Percentiles rank a stretch among this genome's conserved stretches.
These are phyloP conservation scores for Metarhizium robertsii DNA, from an alignment of 2,329 filamentous ascomycete genomes.

Conservation along the genomic window DNA sequence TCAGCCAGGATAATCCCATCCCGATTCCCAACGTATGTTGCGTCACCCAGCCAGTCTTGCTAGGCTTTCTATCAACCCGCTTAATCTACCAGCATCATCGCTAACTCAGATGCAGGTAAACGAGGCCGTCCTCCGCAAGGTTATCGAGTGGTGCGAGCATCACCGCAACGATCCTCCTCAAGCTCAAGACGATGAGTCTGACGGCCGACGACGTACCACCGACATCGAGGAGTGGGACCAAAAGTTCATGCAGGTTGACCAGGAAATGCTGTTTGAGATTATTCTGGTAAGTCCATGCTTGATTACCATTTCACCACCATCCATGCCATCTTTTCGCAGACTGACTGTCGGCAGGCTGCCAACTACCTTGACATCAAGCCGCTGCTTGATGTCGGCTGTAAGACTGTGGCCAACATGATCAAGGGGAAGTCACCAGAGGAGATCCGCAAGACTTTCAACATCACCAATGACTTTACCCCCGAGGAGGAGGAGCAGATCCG, in stretches of 20 bases:
- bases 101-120: slow-evolving; percentile 56
- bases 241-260: slow-evolving; percentile 99
- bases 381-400: slow-evolving; percentile 86
- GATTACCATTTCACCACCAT: background rate
- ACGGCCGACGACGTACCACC: slow-evolving; percentile 94
- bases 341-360: slow-evolving; percentile 54
- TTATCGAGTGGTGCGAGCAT: slow-evolving; percentile 96
- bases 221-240: slow-evolving; percentile 99
- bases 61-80: no score
- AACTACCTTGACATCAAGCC: slow-evolving; percentile 99
- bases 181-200: slow-evolving; percentile 78
- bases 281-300: slow-evolving; percentile 61
- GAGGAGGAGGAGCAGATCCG: slow-evolving; percentile 98
- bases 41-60: background rate
- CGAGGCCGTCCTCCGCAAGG: slow-evolving; percentile 87
- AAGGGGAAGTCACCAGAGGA: slow-evolving; percentile 99
- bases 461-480: slow-evolving; percentile 97
- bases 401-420: slow-evolving; percentile 99
- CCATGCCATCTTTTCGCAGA: background rate
- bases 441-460: slow-evolving; percentile 99
- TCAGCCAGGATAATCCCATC: slow-evolving; percentile 55
- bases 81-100: background rate
- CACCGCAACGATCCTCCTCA: slow-evolving; percentile 84
- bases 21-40: slow-evolving; percentile 73
- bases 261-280: slow-evolving; percentile 99